Evolutionary conservation across 2,329 filamentous ascomycete genomes (phyloP), one percentile per base, ranked within the genome.

Genomic region (Nigrospora osmanthi): DNA sequence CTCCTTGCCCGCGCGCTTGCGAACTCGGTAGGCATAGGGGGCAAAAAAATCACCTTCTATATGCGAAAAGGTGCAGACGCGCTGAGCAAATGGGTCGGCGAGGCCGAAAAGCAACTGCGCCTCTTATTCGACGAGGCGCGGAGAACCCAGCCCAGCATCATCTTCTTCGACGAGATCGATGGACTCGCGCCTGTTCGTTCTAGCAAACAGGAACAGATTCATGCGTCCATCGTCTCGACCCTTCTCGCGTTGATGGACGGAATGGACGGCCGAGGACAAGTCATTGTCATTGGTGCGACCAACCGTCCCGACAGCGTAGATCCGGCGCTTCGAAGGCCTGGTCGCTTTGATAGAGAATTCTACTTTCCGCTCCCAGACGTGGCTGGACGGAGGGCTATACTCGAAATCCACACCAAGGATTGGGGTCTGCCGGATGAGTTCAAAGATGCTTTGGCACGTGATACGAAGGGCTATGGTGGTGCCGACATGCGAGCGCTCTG

Each of bases 121-220:
- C 70, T 97, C 46, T 75, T 98, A 6, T 98, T 98, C 52, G 93
- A 97, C 57, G 93, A 98, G 66, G 93, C 93, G 14, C 80, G 91
- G 49, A 93, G 89, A 63, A 97, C 86, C 2, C 93, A 98, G 59
- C 93, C 93, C 0, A 97, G 91, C 63, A 98, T 98, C 65, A 98
- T 98, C 63, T 98, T 98, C 71, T 97, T 98, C 56, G 93, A 98
- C 62, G 93, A 98, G 64, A 98, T 98, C 54, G 93, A 98, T 67
- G 93, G 93, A 45, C 75, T 98, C 52, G 93, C 93, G 3, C 94
- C 93, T 42, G 93, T 97, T 32, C 80, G 93, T 55, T 97, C 93
- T 12, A 96, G 91, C 66, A 97, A 97, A 64, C 91, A 97, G 67
- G 93, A 98, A 62, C 93, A 98, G 66, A 97, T 97, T 48, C 93